phyloP scores from a whole-genome alignment of 495 filamentous ascomycete species.

The Neurospora terricola region DNA sequence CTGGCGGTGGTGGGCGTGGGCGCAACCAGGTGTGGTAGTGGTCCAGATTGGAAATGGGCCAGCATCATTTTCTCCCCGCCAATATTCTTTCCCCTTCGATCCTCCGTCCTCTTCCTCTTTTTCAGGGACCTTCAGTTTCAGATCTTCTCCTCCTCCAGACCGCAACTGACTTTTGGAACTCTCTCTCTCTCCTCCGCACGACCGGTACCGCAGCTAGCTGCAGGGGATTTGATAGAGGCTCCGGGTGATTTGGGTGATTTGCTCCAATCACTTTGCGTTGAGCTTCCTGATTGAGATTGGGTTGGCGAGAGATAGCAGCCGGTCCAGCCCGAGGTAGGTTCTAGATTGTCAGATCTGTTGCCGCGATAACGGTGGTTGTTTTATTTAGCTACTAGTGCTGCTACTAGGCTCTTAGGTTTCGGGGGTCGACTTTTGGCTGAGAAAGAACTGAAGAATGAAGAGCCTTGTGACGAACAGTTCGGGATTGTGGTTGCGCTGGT shows the following conservation, averaged over 20 bases:
- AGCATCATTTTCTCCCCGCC: not conserved
- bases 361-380: not conserved
- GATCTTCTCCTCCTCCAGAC: not conserved
- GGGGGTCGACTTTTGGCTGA: not conserved
- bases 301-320: not conserved
- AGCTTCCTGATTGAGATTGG: not conserved
- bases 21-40: not conserved
- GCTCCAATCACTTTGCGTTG: not conserved
- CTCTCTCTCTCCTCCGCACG: not conserved
- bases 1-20: not conserved
- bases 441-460: not conserved
- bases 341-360: not conserved
- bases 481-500: conserved; percentile 9
- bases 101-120: not conserved
- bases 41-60: not conserved
- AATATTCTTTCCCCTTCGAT: not conserved
- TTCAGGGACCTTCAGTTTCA: not conserved
- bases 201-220: not conserved
- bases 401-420: not conserved
- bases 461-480: not conserved
- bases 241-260: not conserved
- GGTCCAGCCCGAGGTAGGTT: not conserved
- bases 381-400: not conserved
- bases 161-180: not conserved
- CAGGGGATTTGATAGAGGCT: not conserved